Evolutionary conservation across 2,329 filamentous ascomycete genomes (phyloP).

Genomic region (Beauveria sp.): DNA sequence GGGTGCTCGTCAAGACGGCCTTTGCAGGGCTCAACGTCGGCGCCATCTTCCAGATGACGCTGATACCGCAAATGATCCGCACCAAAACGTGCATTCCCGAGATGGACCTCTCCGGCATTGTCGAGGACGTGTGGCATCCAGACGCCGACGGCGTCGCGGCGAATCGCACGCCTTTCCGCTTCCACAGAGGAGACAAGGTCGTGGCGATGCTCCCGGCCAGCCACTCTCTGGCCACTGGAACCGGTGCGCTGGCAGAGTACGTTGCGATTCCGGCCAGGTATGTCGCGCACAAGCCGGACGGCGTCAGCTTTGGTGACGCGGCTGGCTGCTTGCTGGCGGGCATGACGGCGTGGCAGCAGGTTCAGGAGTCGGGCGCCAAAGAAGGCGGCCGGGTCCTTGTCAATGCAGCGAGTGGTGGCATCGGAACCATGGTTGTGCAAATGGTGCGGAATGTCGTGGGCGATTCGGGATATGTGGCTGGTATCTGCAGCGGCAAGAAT

Average conservation of each 20-base stretch:
- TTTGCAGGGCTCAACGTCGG: slow-evolving; percentile 39
- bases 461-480: slow-evolving; percentile 34
- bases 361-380: slow-evolving; percentile 30
- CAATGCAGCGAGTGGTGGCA: slow-evolving; percentile 44
- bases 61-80: slow-evolving; percentile 32
- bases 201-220: slow-evolving; percentile 31
- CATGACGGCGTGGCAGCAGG: slow-evolving; percentile 31
- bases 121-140: slow-evolving; percentile 28
- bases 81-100: slow-evolving; percentile 30
- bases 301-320: slow-evolving; percentile 24
- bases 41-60: slow-evolving; percentile 32
- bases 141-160: slow-evolving; percentile 6
- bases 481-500: slow-evolving; percentile 40
- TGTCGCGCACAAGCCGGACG: slow-evolving; percentile 24
- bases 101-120: slow-evolving; percentile 35
- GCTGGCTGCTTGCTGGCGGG: slow-evolving; percentile 32
- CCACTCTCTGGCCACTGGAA: slow-evolving; percentile 25
- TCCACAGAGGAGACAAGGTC: slow-evolving; percentile 25
- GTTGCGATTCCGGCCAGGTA: slow-evolving; percentile 28
- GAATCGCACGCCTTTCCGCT: slow-evolving; percentile 13
- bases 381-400: slow-evolving; percentile 35
- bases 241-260: slow-evolving; percentile 33
- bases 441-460: slow-evolving; percentile 32
- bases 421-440: slow-evolving; percentile 40
- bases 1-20: slow-evolving; percentile 33